phyloP scores from a whole-genome alignment of 176 grass and related monocot species.

The Phoenix roebelenii region DNA sequence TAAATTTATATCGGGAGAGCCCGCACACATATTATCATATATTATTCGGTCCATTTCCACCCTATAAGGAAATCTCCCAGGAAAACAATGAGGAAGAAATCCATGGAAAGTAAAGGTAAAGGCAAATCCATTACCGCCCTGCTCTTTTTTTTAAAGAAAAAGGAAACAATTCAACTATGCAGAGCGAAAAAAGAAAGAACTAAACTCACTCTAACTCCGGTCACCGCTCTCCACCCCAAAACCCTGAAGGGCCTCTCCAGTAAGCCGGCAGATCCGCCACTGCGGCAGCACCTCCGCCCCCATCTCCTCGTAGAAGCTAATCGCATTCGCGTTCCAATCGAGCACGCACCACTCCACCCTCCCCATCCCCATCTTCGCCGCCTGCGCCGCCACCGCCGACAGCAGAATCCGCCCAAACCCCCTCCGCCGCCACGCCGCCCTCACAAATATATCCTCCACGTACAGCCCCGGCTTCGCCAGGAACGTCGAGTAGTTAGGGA shows the following conservation, averaged over 20 bases:
- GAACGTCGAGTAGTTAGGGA: slow-evolving; percentile 69
- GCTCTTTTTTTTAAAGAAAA: too few relatives aligned
- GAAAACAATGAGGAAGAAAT: too few relatives aligned
- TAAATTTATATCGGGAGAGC: too few relatives aligned
- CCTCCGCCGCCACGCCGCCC: too few relatives aligned
- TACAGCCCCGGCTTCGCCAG: slow-evolving; percentile 56
- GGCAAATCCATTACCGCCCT: too few relatives aligned
- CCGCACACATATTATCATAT: too few relatives aligned
- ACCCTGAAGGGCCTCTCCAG: slow-evolving; percentile 33
- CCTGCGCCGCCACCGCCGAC: background rate
- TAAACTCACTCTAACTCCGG: background rate
- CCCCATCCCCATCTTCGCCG: slow-evolving; percentile 59
- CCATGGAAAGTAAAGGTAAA: too few relatives aligned
- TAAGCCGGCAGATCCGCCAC: slow-evolving; percentile 86
- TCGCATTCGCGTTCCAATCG: slow-evolving; percentile 90
- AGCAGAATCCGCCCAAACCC: too few relatives aligned
- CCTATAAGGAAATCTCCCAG: too few relatives aligned
- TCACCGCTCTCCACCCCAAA: slow-evolving; percentile 36
- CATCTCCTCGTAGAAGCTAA: slow-evolving; percentile 83
- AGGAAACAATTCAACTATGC: too few relatives aligned
- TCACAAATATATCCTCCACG: slow-evolving; percentile 36
- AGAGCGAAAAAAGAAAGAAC: too few relatives aligned
- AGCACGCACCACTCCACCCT: slow-evolving; percentile 74
- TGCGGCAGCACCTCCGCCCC: slow-evolving; percentile 76
- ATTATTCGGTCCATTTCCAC: too few relatives aligned